phyloP scores from a whole-genome alignment of 2,329 filamentous ascomycete genomes.

The Venturia oleaginea region DNA sequence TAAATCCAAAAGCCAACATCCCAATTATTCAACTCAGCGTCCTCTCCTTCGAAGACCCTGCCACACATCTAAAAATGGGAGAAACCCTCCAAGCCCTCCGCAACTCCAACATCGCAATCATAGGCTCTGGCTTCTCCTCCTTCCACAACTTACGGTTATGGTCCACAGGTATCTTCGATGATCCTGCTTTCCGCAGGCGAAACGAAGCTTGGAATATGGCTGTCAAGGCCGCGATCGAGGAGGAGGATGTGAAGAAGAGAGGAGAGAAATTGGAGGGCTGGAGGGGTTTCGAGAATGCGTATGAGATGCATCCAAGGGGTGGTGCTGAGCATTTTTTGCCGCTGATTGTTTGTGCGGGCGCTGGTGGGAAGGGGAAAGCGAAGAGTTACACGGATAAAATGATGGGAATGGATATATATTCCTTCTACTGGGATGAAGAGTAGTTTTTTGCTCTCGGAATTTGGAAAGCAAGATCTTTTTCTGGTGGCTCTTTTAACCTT shows the following conservation, averaged over 20 bases:
- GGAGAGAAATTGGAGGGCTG: conserved; percentile 36
- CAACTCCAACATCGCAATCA: conserved; percentile 45
- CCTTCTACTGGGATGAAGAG: conserved; percentile 42
- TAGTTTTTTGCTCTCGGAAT: no score
- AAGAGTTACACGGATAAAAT: conserved; percentile 42
- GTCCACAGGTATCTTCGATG: conserved; percentile 25
- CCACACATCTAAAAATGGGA: conserved; percentile 43
- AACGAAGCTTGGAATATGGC: conserved; percentile 39
- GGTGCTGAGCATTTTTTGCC: conserved; percentile 53
- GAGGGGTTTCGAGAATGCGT: conserved; percentile 40
- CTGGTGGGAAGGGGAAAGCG: conserved; percentile 34
- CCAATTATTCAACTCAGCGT: conserved; percentile 52
- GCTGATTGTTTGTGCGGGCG: conserved; percentile 47
- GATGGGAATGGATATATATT: conserved; percentile 41
- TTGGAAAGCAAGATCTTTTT: no score
- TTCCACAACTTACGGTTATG: conserved; percentile 47
- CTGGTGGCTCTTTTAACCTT: no score
- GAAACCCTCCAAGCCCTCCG: conserved; percentile 43
- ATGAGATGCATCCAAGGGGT: conserved; percentile 45
- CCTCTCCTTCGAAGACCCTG: conserved; percentile 42
- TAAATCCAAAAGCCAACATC: conserved; percentile 42
- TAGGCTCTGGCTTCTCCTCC: conserved; percentile 52
- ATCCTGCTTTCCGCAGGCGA: conserved; percentile 24
- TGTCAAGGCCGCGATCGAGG: conserved; percentile 34
- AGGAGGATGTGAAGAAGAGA: conserved; percentile 28